phyloP scores from a whole-genome alignment of 2,329 filamentous ascomycete species.

The Cytospora piceicola region DNA sequence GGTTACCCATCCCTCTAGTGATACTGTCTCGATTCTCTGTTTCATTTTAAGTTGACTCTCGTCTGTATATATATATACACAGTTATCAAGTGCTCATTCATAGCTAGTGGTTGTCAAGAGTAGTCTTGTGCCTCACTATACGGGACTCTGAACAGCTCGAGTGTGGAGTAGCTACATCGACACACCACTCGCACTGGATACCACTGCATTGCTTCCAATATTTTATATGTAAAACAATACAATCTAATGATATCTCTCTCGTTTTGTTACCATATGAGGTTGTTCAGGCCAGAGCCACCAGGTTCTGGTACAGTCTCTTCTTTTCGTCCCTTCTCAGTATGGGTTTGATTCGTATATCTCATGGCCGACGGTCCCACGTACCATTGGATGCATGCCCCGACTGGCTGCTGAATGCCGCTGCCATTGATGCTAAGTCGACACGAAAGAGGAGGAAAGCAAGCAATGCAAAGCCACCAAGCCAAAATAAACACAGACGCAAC shows the following conservation, averaged over 20 bases:
- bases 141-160: too few species aligned
- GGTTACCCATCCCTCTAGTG: rapidly evolving
- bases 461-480: not conserved
- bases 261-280: not conserved
- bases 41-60: too few species aligned
- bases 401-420: not conserved
- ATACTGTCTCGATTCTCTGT: too few species aligned
- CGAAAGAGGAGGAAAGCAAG: not conserved
- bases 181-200: too few species aligned
- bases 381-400: not conserved
- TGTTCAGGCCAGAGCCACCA: not conserved
- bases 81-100: too few species aligned
- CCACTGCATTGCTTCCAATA: too few species aligned
- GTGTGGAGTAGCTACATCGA: too few species aligned
- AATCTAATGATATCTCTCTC: not conserved
- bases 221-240: too few species aligned
- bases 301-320: not conserved
- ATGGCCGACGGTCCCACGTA: not conserved
- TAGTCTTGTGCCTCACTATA: not conserved
- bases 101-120: too few species aligned
- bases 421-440: not conserved
- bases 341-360: not conserved
- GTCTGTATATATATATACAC: too few species aligned
- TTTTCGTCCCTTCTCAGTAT: not conserved
- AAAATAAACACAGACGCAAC: not conserved